Evolutionary conservation across 305 asterid genomes (phyloP), one percentile per base, ranked within the genome.

Genomic region (Fraxinus latifolia): DNA sequence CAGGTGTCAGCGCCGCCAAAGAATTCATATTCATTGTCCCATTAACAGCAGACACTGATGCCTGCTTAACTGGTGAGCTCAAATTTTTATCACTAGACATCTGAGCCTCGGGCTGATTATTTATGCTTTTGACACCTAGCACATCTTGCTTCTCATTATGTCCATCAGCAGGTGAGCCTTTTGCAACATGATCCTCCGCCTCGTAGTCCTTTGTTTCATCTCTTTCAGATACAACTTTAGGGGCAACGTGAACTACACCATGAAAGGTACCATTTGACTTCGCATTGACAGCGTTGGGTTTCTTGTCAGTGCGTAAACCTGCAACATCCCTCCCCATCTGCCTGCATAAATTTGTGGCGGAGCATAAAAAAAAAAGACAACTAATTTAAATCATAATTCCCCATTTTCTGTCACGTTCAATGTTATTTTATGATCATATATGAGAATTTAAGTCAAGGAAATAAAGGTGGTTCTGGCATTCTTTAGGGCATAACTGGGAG

Each of bases 281-380:
- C 33, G 76, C 83, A 76, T 77, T 82, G 84, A 80, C 86, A 76
- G 25, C 65, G 67, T 32, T 82, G 73, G 91, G 87, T 83, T 87
- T 90, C 90, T 84, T 89, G 84, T 89, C 94, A 82, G 75, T 71
- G 77, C 86, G 90, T 62, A 90, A 79, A 33, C 91, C 94, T 50
- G 94, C 67, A 71, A 90, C 53, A 72, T 92, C 92, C 88, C 94
- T 93, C 90, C 92, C 97, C 97, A 91, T 93, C 85, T 79, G 47
- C 88, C 91, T 87, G 86, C 88, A 90, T 14, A 60, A 84, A 39
- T 76, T 33, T 19, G 80, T 36, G 86, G 37, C 37, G 4, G 37
- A 9, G 74, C 74, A 67, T 12, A 29, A 29, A 62, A 27, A 25
- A 27, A 67, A 31, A 31, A 31, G 34, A 31, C 5, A 31, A 31